These are phyloP conservation scores for Populus hybrid DNA, from an alignment of 441 rosid species.

Conservation along the genomic window DNA sequence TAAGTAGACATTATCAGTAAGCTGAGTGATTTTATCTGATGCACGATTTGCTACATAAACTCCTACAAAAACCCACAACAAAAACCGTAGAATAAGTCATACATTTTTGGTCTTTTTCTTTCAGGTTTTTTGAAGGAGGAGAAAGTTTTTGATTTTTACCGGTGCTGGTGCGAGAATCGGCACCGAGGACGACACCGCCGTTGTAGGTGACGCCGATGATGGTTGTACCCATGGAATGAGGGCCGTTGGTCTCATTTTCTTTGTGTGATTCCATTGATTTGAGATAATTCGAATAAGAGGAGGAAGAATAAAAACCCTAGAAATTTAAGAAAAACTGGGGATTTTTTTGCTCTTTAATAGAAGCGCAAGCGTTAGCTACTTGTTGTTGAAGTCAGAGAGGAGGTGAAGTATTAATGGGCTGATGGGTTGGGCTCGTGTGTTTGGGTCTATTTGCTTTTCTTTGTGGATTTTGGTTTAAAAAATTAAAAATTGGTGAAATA, in stretches of 20 bases:
- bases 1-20: constrained; percentile 86
- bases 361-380: neutral
- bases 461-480: neutral
- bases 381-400: neutral
- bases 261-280: neutral
- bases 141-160: constrained; percentile 35
- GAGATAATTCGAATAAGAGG: neutral
- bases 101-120: neutral
- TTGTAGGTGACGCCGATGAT: constrained; percentile 91
- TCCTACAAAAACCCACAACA: constrained; percentile 42
- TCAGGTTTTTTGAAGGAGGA: neutral
- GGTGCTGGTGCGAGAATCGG: constrained; percentile 96
- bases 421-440: neutral
- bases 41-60: constrained; percentile 92
- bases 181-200: constrained; percentile 94
- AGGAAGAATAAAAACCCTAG: neutral
- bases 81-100: neutral
- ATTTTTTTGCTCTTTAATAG: neutral
- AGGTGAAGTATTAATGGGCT: neutral
- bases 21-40: constrained; percentile 91
- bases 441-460: neutral
- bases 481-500: neutral
- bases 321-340: neutral
- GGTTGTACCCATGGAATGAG: constrained; percentile 94
- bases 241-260: constrained; percentile 30